Evolutionary conservation across 805 yeast species (phyloP).

Genomic region (Brettanomyces anomalus): DNA sequence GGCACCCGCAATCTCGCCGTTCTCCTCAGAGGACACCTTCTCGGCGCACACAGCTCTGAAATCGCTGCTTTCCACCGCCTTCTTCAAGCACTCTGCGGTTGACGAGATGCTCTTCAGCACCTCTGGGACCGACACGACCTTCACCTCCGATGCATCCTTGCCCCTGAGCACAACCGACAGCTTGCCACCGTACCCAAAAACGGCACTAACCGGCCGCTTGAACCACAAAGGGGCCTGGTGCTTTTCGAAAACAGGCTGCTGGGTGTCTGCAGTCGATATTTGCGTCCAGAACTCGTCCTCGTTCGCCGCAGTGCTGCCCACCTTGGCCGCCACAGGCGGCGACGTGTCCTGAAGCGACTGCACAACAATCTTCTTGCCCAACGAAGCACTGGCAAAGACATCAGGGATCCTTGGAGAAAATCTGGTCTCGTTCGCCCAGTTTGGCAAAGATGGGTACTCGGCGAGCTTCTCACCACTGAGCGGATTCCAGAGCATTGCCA

Average conservation of each 20-base stretch:
- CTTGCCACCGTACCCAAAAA: constrained; percentile 94
- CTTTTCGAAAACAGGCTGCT: constrained; percentile 61
- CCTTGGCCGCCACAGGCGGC: constrained; percentile 40
- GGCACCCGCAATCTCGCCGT: constrained; percentile 22
- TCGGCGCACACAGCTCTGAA: constrained; percentile 46
- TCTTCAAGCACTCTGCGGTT: constrained; percentile 34
- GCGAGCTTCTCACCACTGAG: constrained; percentile 62
- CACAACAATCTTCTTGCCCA: constrained; percentile 71
- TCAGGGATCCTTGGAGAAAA: constrained; percentile 90
- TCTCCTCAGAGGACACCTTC: constrained; percentile 25
- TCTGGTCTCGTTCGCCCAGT: constrained; percentile 85
- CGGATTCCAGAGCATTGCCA: constrained; percentile 89
- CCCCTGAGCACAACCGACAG: constrained; percentile 42
- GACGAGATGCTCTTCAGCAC: constrained; percentile 17
- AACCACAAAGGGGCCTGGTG: constrained; percentile 90
- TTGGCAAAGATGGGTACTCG: constrained; percentile 83
- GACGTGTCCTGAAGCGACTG: constrained; percentile 86
- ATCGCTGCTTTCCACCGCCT: constrained; percentile 50
- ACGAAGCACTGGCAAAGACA: constrained; percentile 78
- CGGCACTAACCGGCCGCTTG: constrained; percentile 59
- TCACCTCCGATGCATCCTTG: constrained; percentile 26
- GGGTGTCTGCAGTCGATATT: constrained; percentile 57
- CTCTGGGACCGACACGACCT: constrained; percentile 29
- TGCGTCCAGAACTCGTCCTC: constrained; percentile 86
- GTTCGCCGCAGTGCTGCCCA: constrained; percentile 28